A percentile compares a stretch with the other conserved stretches of the same genome.
Evolutionary conservation across 1,284 basidiomycete species (phyloP).

Genomic region (Austroboletus niveus): DNA sequence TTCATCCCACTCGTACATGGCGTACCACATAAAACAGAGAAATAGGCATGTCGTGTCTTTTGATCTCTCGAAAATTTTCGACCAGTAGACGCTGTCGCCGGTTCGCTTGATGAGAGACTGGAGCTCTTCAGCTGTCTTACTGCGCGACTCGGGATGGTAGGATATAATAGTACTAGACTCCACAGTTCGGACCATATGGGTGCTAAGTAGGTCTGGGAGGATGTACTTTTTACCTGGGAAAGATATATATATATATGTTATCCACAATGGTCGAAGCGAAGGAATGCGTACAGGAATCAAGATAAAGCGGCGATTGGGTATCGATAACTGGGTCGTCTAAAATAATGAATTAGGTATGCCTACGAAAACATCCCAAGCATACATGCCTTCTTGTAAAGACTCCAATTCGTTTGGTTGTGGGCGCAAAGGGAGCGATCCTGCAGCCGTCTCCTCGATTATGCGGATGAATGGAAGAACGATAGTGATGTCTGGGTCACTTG

Average conservation of each 20-base stretch:
- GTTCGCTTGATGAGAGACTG: conserved; percentile 41
- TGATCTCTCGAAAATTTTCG: conserved; percentile 42
- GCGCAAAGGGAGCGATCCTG: not conserved
- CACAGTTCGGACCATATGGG: conserved; percentile 46
- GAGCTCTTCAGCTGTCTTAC: conserved; percentile 38
- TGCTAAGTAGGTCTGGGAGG: conserved; percentile 45
- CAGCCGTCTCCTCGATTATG: conserved; percentile 1
- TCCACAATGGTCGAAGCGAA: not conserved
- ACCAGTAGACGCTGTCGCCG: conserved; percentile 56
- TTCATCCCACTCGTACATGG: conserved; percentile 58
- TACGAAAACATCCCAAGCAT: not conserved
- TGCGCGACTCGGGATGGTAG: conserved; percentile 38
- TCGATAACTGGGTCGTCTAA: conserved; percentile 27
- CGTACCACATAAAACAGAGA: conserved; percentile 52
- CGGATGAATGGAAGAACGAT: conserved; percentile 49
- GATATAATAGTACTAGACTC: conserved; percentile 47
- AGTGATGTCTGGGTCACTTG: conserved; percentile 44
- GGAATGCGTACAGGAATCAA: conserved; percentile 21
- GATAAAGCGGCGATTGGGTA: conserved; percentile 29
- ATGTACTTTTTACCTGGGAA: conserved; percentile 32
- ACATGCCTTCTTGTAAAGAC: conserved; percentile 7
- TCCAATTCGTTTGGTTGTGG: not conserved
- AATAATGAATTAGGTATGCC: conserved; percentile 5
- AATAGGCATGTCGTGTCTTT: conserved; percentile 52
- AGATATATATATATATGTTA: conserved; percentile 1